Percentiles rank a stretch among this genome's conserved stretches.
phyloP scores from a whole-genome alignment of 805 yeast species.

The Myxozyma mucilagina region DNA sequence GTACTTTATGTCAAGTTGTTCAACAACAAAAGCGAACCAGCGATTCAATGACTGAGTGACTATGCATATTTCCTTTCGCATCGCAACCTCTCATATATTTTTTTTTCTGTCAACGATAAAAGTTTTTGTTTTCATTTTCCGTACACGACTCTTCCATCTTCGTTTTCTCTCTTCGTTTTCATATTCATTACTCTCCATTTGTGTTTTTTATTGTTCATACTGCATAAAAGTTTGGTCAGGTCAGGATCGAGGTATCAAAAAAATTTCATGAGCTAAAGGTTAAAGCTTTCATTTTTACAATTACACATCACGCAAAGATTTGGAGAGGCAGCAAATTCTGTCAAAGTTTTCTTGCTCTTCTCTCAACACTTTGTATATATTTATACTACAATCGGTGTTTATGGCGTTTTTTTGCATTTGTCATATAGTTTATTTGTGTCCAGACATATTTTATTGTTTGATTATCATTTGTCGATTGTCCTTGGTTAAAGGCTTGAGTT shows the following conservation, averaged over 20 bases:
- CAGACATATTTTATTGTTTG: too few relatives aligned
- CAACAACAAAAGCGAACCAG: neutral
- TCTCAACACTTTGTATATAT: too few relatives aligned
- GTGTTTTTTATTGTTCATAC: neutral
- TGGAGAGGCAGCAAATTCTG: too few relatives aligned
- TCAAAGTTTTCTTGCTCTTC: too few relatives aligned
- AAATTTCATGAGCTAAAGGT: neutral
- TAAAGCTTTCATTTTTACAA: too few relatives aligned
- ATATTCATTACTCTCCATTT: neutral
- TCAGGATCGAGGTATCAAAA: neutral
- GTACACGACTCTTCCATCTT: neutral
- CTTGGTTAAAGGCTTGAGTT: too few relatives aligned
- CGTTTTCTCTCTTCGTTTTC: neutral
- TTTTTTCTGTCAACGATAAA: neutral
- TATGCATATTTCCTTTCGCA: neutral
- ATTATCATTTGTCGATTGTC: too few relatives aligned
- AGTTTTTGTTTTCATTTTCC: neutral
- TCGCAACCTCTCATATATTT: neutral
- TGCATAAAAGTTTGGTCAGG: neutral
- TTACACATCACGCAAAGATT: too few relatives aligned
- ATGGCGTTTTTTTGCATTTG: too few relatives aligned
- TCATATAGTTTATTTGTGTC: too few relatives aligned
- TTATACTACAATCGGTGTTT: too few relatives aligned
- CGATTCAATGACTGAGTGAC: neutral
- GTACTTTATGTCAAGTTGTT: conserved; percentile 5